phyloP scores from a whole-genome alignment of 192 early-diverging fungal genomes.

The Backusella circina region DNA sequence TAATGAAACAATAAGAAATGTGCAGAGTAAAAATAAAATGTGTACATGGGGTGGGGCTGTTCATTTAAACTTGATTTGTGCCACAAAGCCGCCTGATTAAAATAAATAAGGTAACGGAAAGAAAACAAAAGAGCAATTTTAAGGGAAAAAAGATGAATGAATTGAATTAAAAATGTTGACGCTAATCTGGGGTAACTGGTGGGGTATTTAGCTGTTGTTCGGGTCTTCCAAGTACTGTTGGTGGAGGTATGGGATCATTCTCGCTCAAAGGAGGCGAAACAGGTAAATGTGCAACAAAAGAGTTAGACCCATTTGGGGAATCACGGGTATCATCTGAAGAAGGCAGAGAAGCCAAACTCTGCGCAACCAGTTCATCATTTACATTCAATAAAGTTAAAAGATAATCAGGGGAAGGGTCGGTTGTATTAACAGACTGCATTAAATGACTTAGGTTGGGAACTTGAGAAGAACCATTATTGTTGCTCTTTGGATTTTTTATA shows the following conservation, averaged over 20 bases:
- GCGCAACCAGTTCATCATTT: background rate
- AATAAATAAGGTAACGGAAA: background rate
- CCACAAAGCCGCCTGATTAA: background rate
- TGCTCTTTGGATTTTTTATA: background rate
- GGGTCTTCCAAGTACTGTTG: slow-evolving; percentile 41
- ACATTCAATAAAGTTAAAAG: background rate
- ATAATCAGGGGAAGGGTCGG: background rate
- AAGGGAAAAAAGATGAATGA: background rate
- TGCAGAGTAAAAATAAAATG: background rate
- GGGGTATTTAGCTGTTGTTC: background rate
- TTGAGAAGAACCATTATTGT: background rate
- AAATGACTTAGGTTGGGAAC: background rate
- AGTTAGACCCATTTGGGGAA: slow-evolving; percentile 1
- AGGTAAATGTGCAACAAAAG: slow-evolving; percentile 19
- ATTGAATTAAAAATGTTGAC: background rate
- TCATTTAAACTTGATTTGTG: background rate
- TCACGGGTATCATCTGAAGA: background rate
- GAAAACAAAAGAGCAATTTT: background rate
- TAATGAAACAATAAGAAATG: background rate
- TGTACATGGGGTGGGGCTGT: background rate
- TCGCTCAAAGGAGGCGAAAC: slow-evolving; percentile 40
- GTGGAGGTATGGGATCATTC: slow-evolving; percentile 58
- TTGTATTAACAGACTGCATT: background rate
- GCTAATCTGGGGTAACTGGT: background rate
- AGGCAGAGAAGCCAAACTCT: background rate